Conservation (phyloP, 208 protist species). For the Leishmania martiniquensis region DNA sequence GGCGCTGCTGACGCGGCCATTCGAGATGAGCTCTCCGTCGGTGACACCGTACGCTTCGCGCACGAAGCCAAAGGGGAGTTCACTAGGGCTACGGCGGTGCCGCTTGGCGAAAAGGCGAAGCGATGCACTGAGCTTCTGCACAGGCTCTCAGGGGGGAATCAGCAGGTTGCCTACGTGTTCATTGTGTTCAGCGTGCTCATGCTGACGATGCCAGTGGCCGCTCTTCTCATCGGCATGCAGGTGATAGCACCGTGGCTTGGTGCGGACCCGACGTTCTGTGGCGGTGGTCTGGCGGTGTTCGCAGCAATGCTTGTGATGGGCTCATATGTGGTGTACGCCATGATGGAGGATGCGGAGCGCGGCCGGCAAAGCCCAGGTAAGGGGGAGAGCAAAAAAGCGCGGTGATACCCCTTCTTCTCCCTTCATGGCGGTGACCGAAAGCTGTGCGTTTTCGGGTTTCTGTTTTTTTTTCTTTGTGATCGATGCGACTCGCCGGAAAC, state of each 20-base stretch:
- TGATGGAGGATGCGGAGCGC: constrained; percentile 44
- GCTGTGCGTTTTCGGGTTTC: neutral
- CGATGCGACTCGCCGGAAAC: too few relatives aligned
- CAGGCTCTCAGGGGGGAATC: constrained; percentile 36
- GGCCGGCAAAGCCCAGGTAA: neutral
- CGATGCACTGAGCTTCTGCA: constrained; percentile 43
- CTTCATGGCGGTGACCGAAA: neutral
- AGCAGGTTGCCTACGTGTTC: constrained; percentile 53
- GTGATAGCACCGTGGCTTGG: constrained; percentile 53
- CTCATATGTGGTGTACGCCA: constrained; percentile 68
- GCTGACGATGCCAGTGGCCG: constrained; percentile 69
- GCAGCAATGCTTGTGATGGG: constrained; percentile 51
- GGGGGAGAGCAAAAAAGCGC: constrained; percentile 41
- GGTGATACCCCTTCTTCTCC: constrained; percentile 16
- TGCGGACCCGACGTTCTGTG: constrained; percentile 52
- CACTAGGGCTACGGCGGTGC: constrained; percentile 31
- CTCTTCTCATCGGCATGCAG: constrained; percentile 64
- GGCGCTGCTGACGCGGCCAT: constrained; percentile 26
- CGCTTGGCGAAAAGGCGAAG: constrained; percentile 62
- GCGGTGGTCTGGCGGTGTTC: constrained; percentile 62
- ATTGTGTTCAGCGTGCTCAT: constrained; percentile 59
- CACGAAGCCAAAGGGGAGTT: constrained; percentile 58
- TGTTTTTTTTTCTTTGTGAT: neutral
- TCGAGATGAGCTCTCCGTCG: constrained; percentile 32
- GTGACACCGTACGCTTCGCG: constrained; percentile 45